phyloP scores from a whole-genome alignment of 805 yeast species.

The Kluyveromyces nonfermentans region DNA sequence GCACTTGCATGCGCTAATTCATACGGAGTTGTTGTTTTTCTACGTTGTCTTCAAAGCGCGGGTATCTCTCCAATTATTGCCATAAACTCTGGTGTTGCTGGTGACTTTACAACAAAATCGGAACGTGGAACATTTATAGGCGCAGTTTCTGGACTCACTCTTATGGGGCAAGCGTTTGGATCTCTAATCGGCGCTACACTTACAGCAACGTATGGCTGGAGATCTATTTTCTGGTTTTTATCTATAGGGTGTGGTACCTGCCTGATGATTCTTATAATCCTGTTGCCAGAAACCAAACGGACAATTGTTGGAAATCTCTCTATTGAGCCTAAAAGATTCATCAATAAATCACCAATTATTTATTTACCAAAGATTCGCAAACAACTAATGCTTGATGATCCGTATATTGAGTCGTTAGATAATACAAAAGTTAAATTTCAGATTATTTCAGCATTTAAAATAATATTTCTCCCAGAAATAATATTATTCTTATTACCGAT shows the following conservation, averaged over 20 bases:
- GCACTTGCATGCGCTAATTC: slow-evolving; percentile 54
- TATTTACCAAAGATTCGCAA: slow-evolving; percentile 12
- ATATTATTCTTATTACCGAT: slow-evolving; percentile 45
- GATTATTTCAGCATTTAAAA: slow-evolving; percentile 34
- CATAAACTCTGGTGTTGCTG: slow-evolving; percentile 57
- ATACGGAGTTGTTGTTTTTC: slow-evolving; percentile 51
- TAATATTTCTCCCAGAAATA: slow-evolving; percentile 38
- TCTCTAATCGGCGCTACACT: slow-evolving; percentile 48
- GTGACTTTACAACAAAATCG: slow-evolving; percentile 54
- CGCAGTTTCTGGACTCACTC: slow-evolving; percentile 49
- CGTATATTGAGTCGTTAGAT: slow-evolving; percentile 24
- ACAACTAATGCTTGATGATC: slow-evolving; percentile 22
- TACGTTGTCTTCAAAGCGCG: slow-evolving; percentile 63
- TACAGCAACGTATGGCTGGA: slow-evolving; percentile 49
- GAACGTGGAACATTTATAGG: slow-evolving; percentile 69
- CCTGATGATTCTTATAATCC: slow-evolving; percentile 25
- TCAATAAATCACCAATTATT: slow-evolving; percentile 40
- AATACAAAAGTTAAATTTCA: slow-evolving; percentile 21
- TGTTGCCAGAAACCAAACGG: slow-evolving; percentile 69
- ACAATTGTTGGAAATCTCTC: slow-evolving; percentile 67
- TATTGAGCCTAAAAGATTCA: slow-evolving; percentile 36
- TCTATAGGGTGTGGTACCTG: slow-evolving; percentile 51
- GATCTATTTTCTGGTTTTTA: slow-evolving; percentile 68
- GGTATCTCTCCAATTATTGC: slow-evolving; percentile 70
- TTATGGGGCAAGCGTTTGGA: slow-evolving; percentile 70